Conservation (phyloP, 371 early-diverging fungal species). For the Fennellomyces sp. region DNA sequence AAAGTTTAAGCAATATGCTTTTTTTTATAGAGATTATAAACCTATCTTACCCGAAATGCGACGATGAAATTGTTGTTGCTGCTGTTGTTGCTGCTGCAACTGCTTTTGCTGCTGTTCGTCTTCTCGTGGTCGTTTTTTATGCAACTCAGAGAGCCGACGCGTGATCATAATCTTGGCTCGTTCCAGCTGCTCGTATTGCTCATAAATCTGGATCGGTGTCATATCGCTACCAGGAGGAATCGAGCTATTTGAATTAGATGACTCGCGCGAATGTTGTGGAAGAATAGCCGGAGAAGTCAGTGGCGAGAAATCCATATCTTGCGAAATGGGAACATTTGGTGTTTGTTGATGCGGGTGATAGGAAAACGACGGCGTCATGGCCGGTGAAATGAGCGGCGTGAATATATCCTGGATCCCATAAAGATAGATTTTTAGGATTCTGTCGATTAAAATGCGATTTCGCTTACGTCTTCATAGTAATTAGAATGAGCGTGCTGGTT, state of each 20-base stretch:
- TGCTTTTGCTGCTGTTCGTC: neutral
- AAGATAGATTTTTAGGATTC: neutral
- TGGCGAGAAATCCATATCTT: slow-evolving; percentile 54
- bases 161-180: slow-evolving; percentile 39
- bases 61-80: slow-evolving; percentile 21
- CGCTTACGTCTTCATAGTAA: slow-evolving; percentile 19
- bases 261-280: slow-evolving; percentile 33
- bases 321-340: neutral
- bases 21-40: neutral
- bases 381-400: slow-evolving; percentile 69
- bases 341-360: slow-evolving; percentile 29
- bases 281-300: slow-evolving; percentile 65
- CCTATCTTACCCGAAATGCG: neutral
- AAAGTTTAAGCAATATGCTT: neutral
- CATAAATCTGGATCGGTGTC: slow-evolving; percentile 35
- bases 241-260: neutral
- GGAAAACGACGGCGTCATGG: slow-evolving; percentile 65
- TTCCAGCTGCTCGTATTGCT: slow-evolving; percentile 50
- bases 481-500: slow-evolving; percentile 4
- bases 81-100: neutral
- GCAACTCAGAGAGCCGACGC: slow-evolving; percentile 37
- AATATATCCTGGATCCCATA: slow-evolving; percentile 23
- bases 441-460: neutral
- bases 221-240: neutral
- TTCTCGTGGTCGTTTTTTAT: slow-evolving; percentile 21